Conservation (phyloP, 805 yeast genomes). For the Huiozyma sinensis region DNA sequence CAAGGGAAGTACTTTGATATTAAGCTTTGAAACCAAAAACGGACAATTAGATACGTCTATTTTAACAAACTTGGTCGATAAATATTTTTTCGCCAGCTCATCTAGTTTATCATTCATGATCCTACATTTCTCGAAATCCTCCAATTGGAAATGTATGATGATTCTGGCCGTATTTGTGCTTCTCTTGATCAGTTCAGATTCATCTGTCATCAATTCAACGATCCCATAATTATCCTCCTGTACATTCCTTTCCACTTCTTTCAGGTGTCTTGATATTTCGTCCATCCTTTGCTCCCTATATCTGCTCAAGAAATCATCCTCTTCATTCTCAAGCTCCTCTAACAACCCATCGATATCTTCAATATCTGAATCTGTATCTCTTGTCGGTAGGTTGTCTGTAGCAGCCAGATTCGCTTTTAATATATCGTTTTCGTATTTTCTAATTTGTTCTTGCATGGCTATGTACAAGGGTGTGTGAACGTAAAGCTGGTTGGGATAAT, state of each 20-base stretch:
- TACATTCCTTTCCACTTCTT: constrained; percentile 28
- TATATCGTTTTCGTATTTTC: constrained; percentile 1
- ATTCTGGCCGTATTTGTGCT: constrained; percentile 35
- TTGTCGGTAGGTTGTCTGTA: background rate
- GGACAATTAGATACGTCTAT: constrained; percentile 60
- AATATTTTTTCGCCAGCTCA: constrained; percentile 45
- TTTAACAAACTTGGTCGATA: constrained; percentile 41
- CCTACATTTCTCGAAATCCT: constrained; percentile 48
- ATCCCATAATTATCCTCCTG: constrained; percentile 35
- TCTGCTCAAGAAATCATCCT: constrained; percentile 37
- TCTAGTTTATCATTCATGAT: constrained; percentile 41
- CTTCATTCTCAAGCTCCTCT: constrained; percentile 37
- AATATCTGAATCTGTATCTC: constrained; percentile 6
- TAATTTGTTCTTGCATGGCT: background rate
- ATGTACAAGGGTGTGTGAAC: background rate
- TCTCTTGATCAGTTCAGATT: constrained; percentile 44
- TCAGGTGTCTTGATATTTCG: constrained; percentile 37
- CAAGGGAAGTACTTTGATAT: constrained; percentile 60
- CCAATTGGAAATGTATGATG: constrained; percentile 56
- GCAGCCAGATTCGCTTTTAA: background rate
- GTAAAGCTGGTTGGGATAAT: background rate
- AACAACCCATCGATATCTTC: constrained; percentile 33
- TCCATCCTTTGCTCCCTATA: constrained; percentile 58
- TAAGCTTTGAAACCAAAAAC: constrained; percentile 54
- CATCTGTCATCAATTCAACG: constrained; percentile 35